These are phyloP conservation scores for Chlorella sp. DNA, from an alignment of 139 green algal genomes.

Conservation along the genomic window DNA sequence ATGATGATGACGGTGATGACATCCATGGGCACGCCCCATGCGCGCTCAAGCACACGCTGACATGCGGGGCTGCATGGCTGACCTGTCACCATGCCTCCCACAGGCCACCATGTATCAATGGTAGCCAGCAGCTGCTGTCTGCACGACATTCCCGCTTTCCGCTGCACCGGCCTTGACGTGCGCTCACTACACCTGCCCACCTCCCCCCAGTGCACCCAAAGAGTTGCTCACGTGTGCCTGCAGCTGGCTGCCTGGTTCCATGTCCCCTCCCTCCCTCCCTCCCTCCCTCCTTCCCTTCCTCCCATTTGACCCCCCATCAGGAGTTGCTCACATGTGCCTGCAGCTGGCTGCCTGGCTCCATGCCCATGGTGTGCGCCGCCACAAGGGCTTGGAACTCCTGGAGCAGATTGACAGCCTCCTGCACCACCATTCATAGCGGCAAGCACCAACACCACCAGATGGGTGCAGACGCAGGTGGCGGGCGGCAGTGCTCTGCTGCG, in stretches of 20 bases:
- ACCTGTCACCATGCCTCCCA: too few species aligned
- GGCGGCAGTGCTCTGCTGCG: neutral
- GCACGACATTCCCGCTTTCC: too few species aligned
- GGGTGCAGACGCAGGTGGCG: neutral
- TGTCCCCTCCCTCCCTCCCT: neutral
- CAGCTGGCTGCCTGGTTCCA: neutral
- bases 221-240: neutral
- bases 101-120: too few species aligned
- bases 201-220: too few species aligned
- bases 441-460: too few species aligned
- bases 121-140: too few species aligned
- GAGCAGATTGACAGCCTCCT: slow-evolving; percentile 51
- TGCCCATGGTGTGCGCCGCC: slow-evolving; percentile 10
- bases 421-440: slow-evolving; percentile 2
- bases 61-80: too few species aligned
- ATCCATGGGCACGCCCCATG: too few species aligned
- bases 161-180: too few species aligned
- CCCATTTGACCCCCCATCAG: neutral
- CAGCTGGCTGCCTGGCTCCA: neutral
- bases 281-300: neutral
- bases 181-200: too few species aligned
- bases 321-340: slow-evolving; percentile 4
- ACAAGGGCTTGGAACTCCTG: slow-evolving; percentile 57
- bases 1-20: too few species aligned
- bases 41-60: too few species aligned